Evolutionary conservation across 805 yeast genomes (phyloP), one percentile per base, ranked within the genome.

Genomic region (Lipomyces starkeyi): DNA sequence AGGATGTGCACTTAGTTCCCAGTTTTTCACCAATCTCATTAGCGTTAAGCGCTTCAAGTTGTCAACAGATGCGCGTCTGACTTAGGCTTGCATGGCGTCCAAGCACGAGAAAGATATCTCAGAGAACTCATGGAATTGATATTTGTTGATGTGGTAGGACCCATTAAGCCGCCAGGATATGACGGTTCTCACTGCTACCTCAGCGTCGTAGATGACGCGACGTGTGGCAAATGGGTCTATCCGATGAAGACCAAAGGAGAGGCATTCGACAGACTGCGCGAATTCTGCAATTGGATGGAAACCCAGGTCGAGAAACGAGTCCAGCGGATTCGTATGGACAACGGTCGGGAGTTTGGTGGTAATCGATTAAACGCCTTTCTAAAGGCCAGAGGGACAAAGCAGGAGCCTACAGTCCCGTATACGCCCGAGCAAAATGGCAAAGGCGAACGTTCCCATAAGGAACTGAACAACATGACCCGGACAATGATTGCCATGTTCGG

Each of bases 161-260:
- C 55, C 4, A 52, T 52, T 11, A 52, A 52, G 2, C 55, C 55
- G 25, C 55, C 4, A 52, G 55, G 14, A 13, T 52, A 52, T 17
- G 55, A 52, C 14, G 55, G 55, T 6, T 52, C 20, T 6, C 7
- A 3, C 14, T 52, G 55, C 25, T 52, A 52, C 55, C 55, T 52
- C 22, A 52, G 22, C 14, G 55, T 52, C 9, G 55, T 52, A 3
- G 55, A 52, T 11, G 55, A 52, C 14, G 55, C 55, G 6, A 52
- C 55, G 22, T 52, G 55, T 22, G 55, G 29, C 22, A 52, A 52
- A 52, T 52, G 55, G 55, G 55, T 52, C 55, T 52, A 52, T 11
- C 55, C 55, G 2, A 52, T 52, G 55, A 52, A 52, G 27, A 52
- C 55, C 2, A 52, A 52, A 52, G 55, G 55, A 8, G 55, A 52